These are phyloP conservation scores for Euphorbia lathyris DNA, from an alignment of 345 rosid species.

Conservation along the genomic window DNA sequence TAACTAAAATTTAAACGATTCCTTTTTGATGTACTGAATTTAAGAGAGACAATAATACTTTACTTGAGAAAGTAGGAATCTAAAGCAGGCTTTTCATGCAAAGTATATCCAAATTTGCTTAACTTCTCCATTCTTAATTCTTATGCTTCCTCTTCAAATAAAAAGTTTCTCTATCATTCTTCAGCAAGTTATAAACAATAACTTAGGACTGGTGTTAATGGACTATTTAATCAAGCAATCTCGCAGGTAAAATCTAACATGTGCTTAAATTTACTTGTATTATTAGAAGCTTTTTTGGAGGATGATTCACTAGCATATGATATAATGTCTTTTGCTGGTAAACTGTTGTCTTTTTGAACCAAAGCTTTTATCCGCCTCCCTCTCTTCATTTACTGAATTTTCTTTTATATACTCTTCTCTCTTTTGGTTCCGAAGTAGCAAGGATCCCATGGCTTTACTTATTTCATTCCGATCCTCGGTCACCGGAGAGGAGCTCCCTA, in stretches of 20 bases:
- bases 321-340: too few species aligned
- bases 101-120: constrained; percentile 40
- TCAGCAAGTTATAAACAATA: neutral
- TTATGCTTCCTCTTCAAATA: constrained; percentile 32
- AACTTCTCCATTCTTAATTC: constrained; percentile 4
- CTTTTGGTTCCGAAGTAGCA: too few species aligned
- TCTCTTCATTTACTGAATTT: too few species aligned
- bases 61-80: constrained; percentile 21
- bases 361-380: too few species aligned
- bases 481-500: too few species aligned
- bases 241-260: constrained; percentile 19
- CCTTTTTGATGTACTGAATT: neutral
- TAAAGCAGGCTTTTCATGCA: constrained; percentile 31
- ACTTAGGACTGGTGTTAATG: constrained; percentile 15
- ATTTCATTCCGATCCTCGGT: too few species aligned
- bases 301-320: too few species aligned
- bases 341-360: too few species aligned
- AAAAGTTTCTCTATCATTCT: constrained; percentile 11
- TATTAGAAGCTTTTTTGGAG: too few species aligned
- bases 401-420: too few species aligned
- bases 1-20: neutral
- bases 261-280: too few species aligned
- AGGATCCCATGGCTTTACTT: too few species aligned
- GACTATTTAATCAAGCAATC: constrained; percentile 35
- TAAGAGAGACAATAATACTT: constrained; percentile 24